Base-by-base conservation (phyloP, 148 eudicot species). In the Vaccinium macrocarpon region DNA sequence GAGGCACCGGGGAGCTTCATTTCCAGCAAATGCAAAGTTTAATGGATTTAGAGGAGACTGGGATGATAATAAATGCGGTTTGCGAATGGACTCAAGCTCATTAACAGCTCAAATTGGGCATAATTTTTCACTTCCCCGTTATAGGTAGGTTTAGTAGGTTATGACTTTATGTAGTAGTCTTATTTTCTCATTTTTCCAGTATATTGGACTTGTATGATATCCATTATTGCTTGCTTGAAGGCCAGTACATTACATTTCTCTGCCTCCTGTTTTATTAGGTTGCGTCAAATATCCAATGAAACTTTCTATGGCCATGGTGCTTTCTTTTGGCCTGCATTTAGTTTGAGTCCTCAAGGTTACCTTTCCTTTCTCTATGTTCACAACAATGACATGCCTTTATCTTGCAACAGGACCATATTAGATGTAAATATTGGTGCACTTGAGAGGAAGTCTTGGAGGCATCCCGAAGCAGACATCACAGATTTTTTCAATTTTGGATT, bases 401-500 rank as follows among this genome's bases (percentile, higher is more conserved):
- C 21, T 76, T 82, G 80, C 75, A 15, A 15, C 84, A 89, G 91
- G 91, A 86, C 85, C 59, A 87, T 89, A 81, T 46, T 89, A 32
- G 91, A 86, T 79, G 76, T 87, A 35, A 84, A 84, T 80, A 79
- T 87, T 32, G 87, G 86, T 80, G 48, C 55, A 29, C 62, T 89
- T 16, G 82, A 88, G 66, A 8, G 53, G 59, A 89, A 84, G 71
- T 83, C 78, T 42, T 89, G 91, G 91, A 84, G 87, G 50, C 81
- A 82, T 71, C 86, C 87, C 3, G 88, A 83, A 21, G 51, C 72
- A 29, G 88, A 89, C 80, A 52, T 82, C 25, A 82, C 91, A 79
- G 91, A 87, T 71, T 89, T 73, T 73, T 89, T 89, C 52, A 89
- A 89, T 82, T 89, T 84, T 75, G 91, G 87, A 25, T 84, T 89